Conservation (phyloP, 164 flowering plant genomes). For the Vitis riparia region DNA sequence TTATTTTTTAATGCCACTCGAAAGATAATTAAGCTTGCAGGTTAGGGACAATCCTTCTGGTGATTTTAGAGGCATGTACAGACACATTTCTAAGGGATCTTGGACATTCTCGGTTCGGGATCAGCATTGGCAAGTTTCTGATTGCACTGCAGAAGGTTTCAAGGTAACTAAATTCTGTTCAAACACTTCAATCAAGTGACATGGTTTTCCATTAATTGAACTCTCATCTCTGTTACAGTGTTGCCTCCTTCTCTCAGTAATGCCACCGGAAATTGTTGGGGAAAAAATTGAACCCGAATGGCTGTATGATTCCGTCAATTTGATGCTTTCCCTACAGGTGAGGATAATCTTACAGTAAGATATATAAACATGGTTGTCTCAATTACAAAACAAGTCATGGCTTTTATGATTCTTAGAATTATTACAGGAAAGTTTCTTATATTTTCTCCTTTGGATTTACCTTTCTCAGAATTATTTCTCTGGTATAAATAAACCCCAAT, state of each 20-base stretch:
- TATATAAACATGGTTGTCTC: too few species aligned
- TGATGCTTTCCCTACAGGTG: conserved; percentile 55
- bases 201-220: background rate
- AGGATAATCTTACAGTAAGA: background rate
- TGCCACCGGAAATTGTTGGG: conserved; percentile 61
- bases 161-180: conserved; percentile 32
- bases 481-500: background rate
- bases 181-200: background rate
- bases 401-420: background rate
- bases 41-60: conserved; percentile 13
- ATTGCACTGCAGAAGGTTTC: conserved; percentile 60
- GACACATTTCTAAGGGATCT: too few species aligned
- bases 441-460: too few species aligned
- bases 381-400: too few species aligned
- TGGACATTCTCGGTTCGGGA: too few species aligned
- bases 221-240: conserved; percentile 28
- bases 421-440: too few species aligned
- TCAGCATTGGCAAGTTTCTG: conserved; percentile 55
- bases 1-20: too few species aligned
- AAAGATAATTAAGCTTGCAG: conserved; percentile 40
- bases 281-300: conserved; percentile 35
- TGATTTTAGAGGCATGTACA: too few species aligned
- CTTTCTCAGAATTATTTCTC: background rate
- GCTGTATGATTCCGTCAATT: conserved; percentile 45
- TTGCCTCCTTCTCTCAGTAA: conserved; percentile 39